A percentile compares a stretch with the other conserved stretches of the same genome.
phyloP scores from a whole-genome alignment of 2,329 filamentous ascomycete genomes.

The Colletotrichum sublineola region DNA sequence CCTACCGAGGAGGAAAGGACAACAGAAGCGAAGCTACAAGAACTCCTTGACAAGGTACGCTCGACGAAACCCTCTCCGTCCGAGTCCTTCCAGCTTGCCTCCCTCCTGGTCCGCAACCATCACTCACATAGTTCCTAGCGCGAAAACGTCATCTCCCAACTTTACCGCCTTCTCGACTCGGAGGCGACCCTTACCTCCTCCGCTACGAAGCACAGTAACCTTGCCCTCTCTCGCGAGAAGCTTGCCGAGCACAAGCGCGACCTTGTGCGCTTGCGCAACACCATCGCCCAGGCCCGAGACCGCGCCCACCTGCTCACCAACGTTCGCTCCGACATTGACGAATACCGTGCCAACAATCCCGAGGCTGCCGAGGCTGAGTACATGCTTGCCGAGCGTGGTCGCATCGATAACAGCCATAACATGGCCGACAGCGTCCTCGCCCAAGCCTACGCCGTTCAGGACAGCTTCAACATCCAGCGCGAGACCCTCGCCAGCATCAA shows the following conservation, averaged over 20 bases:
- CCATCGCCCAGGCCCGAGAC: constrained; percentile 83
- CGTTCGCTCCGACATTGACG: constrained; percentile 91
- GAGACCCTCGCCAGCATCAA: constrained; percentile 92
- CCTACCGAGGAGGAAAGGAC: constrained; percentile 86
- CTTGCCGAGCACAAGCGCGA: constrained; percentile 89
- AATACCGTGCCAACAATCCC: constrained; percentile 86
- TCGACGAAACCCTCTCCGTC: background rate
- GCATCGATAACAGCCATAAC: constrained; percentile 90
- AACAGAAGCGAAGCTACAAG: constrained; percentile 85
- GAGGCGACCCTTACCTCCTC: constrained; percentile 89
- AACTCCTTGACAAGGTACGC: constrained; percentile 83
- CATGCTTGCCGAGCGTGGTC: constrained; percentile 90
- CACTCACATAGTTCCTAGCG: constrained; percentile 66
- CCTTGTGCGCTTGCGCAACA: constrained; percentile 78
- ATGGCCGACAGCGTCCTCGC: constrained; percentile 91
- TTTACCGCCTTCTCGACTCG: constrained; percentile 91
- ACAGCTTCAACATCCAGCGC: constrained; percentile 87
- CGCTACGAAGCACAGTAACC: constrained; percentile 96
- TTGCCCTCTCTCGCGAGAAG: constrained; percentile 90
- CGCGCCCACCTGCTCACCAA: constrained; percentile 91
- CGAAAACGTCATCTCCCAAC: constrained; percentile 83
- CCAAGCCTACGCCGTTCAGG: constrained; percentile 96
- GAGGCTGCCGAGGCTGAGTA: constrained; percentile 92
- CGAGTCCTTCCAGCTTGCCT: background rate
- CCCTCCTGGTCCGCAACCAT: background rate